Evolutionary conservation across 345 rosid species (phyloP), one percentile per base, ranked within the genome.

Genomic region (Gossypium mustelinum): DNA sequence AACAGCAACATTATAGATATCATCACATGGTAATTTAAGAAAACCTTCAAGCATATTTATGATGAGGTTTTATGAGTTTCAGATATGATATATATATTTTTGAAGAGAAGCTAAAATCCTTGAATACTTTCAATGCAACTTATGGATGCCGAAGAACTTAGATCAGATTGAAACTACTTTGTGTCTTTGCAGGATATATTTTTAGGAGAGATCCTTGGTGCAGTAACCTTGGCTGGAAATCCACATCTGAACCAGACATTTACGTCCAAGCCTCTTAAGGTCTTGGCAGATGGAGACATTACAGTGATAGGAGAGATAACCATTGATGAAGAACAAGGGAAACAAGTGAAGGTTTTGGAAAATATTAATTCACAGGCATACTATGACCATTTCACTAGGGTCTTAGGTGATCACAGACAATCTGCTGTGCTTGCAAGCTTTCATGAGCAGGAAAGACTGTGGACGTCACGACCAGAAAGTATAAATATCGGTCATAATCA

Each of bases 191-290:
- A 91, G 98, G 92, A 89, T 67, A 86, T 80, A 34, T 94, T 92
- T 85, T 79, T 88, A 78, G 97, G 98, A 4, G 97, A 94, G 81
- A 77, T 92, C 65, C 84, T 89, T 22, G 98, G 98, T 39, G 97
- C 94, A 16, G 82, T 87, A 18, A 29, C 77, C 60, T 29, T 74
- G 48, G 70, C 65, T 9, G 70, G 70, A 18, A 34, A 81, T 75
- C 16, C 72, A 3, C 18, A 22, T 47, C 43, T 78, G 43, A 58
- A 81, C 17, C 76, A n/a, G 34, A 70, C 59, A 3, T 74, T 70
- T 56, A 43, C 17, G 3, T 54, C 20, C 29, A 74, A 43, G 47
- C 54, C 67, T 14, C 44, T 82, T 34, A 74, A 70, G 76, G 47
- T 82, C 65, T 10, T 66, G 12, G 77, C 77, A n/a, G 73, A 74